These are phyloP conservation scores for Cornus florida DNA, from an alignment of 148 eudicot genomes.

Conservation along the genomic window DNA sequence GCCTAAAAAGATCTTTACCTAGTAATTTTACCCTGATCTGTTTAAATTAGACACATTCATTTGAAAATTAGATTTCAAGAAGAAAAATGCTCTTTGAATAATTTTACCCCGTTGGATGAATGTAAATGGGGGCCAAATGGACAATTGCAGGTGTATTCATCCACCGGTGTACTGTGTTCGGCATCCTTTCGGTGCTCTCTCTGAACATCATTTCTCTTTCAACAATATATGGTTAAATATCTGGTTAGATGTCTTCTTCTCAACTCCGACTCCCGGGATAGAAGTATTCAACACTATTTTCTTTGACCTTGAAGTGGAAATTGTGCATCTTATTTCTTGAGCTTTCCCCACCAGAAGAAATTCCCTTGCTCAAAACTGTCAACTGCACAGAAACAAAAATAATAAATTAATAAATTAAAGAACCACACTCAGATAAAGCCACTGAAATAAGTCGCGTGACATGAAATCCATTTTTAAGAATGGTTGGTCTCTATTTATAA, in stretches of 20 bases:
- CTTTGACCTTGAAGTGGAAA: slow-evolving; percentile 75
- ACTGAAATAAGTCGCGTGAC: neutral
- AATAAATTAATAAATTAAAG: neutral
- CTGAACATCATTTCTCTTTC: neutral
- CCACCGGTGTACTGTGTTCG: too few relatives aligned
- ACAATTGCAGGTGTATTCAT: too few relatives aligned
- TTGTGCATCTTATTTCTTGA: slow-evolving; percentile 40
- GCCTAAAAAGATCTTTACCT: too few relatives aligned
- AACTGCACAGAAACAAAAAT: slow-evolving; percentile 38
- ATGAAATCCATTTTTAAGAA: neutral
- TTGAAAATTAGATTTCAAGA: neutral
- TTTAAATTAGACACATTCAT: neutral
- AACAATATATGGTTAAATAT: neutral
- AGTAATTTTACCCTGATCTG: neutral
- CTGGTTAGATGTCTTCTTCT: slow-evolving; percentile 13
- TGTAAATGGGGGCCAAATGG: too few relatives aligned
- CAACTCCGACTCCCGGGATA: slow-evolving; percentile 69
- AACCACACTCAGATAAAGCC: neutral
- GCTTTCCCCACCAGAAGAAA: slow-evolving; percentile 19
- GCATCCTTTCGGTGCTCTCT: too few relatives aligned
- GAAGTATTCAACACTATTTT: slow-evolving; percentile 73
- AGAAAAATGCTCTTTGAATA: too few relatives aligned
- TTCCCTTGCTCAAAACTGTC: slow-evolving; percentile 63
- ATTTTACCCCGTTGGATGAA: too few relatives aligned
- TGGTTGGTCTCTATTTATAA: neutral